Evolutionary conservation across 1,139 yeast species (phyloP).

Genomic region (Eremothecium cymbalariae): DNA sequence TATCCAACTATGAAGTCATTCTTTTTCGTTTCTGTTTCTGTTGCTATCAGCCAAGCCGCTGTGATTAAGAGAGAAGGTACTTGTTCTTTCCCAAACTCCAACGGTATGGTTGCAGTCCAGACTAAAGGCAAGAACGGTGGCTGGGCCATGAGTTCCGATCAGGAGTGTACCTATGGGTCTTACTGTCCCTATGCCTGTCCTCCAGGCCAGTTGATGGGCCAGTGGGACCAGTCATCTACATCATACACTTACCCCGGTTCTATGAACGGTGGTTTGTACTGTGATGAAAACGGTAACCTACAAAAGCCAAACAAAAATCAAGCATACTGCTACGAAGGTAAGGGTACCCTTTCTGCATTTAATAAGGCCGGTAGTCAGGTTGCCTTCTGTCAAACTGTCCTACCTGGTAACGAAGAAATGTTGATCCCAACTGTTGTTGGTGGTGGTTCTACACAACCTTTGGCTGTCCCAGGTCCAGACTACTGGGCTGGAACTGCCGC

Average conservation of each 20-base stretch:
- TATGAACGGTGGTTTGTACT: conserved; percentile 72
- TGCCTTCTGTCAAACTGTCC: conserved; percentile 85
- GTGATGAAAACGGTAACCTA: conserved; percentile 60
- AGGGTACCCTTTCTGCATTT: conserved; percentile 57
- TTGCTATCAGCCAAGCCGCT: too few relatives aligned
- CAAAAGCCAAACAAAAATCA: conserved; percentile 53
- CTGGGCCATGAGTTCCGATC: conserved; percentile 82
- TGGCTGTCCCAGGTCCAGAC: conserved; percentile 79
- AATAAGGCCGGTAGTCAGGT: conserved; percentile 47
- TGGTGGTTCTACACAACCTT: conserved; percentile 38
- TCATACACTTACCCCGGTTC: conserved; percentile 58
- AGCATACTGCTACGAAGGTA: conserved; percentile 67
- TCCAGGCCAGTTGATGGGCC: conserved; percentile 73
- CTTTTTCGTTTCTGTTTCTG: too few relatives aligned
- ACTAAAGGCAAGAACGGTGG: conserved; percentile 56
- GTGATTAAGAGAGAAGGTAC: too few relatives aligned
- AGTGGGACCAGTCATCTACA: conserved; percentile 60
- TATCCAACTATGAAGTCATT: too few relatives aligned
- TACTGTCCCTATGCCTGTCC: conserved; percentile 88
- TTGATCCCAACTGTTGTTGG: conserved; percentile 68
- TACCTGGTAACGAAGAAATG: conserved; percentile 93
- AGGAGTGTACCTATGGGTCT: conserved; percentile 58
- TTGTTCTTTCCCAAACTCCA: conserved; percentile 59
- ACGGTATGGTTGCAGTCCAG: conserved; percentile 65
- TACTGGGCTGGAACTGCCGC: conserved; percentile 75